Conservation (phyloP, 2,329 filamentous ascomycete genomes). For the Hawksworthiomyces lignivorus region DNA sequence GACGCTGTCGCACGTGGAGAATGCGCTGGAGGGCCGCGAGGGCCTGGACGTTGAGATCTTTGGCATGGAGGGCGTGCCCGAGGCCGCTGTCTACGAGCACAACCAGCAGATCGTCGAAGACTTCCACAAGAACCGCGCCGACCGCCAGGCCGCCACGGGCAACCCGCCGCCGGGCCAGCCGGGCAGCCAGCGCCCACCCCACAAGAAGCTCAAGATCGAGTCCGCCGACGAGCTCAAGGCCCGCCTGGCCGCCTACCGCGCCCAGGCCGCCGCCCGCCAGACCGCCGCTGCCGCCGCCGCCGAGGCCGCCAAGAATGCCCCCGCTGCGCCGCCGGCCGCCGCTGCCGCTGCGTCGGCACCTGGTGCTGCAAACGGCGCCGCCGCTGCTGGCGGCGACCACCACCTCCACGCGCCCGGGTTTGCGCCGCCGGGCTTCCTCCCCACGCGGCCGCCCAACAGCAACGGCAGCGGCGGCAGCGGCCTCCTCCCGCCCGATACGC, state of each 20-base stretch:
- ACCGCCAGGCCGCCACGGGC: slow-evolving; percentile 72
- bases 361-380: too few relatives aligned
- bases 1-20: slow-evolving; percentile 77
- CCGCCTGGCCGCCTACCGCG: slow-evolving; percentile 69
- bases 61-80: slow-evolving; percentile 93
- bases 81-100: slow-evolving; percentile 75
- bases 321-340: slow-evolving; percentile 31
- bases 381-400: slow-evolving; percentile 20
- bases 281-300: slow-evolving; percentile 31
- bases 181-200: slow-evolving; percentile 49
- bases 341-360: too few relatives aligned
- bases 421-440: slow-evolving; percentile 16
- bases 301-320: slow-evolving; percentile 27
- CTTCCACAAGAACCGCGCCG: slow-evolving; percentile 78
- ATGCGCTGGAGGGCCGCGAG: slow-evolving; percentile 79
- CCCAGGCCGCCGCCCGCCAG: slow-evolving; percentile 54
- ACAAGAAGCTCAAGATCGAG: slow-evolving; percentile 66
- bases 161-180: slow-evolving; percentile 65
- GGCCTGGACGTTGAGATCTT: slow-evolving; percentile 93
- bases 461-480: slow-evolving; percentile 22
- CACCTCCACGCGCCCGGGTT: too few relatives aligned
- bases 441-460: slow-evolving; percentile 22
- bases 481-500: slow-evolving; percentile 25
- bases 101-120: slow-evolving; percentile 78
- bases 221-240: slow-evolving; percentile 70